A percentile compares a stretch with the other conserved stretches of the same genome.
These are phyloP conservation scores for Amoeboradix gromovi DNA, from an alignment of 371 early-diverging fungal species.

Conservation along the genomic window DNA sequence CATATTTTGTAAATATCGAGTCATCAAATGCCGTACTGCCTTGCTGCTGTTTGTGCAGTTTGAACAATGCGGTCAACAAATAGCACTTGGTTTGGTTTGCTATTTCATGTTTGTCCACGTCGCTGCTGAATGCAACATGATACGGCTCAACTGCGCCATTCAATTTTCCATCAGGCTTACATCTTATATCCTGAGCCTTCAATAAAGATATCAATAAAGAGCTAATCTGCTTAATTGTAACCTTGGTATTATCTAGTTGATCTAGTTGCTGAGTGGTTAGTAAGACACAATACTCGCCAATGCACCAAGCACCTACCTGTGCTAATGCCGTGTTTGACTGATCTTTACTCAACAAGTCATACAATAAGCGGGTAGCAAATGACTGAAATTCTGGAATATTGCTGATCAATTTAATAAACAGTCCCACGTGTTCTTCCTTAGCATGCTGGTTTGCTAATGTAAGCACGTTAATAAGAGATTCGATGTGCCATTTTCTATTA, in stretches of 20 bases:
- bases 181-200: background rate
- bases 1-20: background rate
- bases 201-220: background rate
- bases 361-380: background rate
- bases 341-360: background rate
- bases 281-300: background rate
- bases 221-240: background rate
- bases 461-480: conserved; percentile 63
- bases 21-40: background rate
- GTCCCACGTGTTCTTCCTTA: background rate
- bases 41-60: background rate
- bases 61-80: background rate
- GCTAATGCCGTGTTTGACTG: background rate
- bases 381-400: background rate
- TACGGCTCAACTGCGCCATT: background rate
- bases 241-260: background rate
- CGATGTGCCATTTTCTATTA: conserved; percentile 82
- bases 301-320: background rate
- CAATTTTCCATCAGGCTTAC: background rate
- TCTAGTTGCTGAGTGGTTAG: background rate
- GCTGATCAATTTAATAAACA: background rate
- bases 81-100: background rate
- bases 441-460: conserved; percentile 10
- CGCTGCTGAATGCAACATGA: background rate
- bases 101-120: background rate